A percentile compares a stretch with the other conserved stretches of the same genome.
Evolutionary conservation across 495 filamentous ascomycete genomes (phyloP).

Genomic region (Clohesyomyces aquaticus): DNA sequence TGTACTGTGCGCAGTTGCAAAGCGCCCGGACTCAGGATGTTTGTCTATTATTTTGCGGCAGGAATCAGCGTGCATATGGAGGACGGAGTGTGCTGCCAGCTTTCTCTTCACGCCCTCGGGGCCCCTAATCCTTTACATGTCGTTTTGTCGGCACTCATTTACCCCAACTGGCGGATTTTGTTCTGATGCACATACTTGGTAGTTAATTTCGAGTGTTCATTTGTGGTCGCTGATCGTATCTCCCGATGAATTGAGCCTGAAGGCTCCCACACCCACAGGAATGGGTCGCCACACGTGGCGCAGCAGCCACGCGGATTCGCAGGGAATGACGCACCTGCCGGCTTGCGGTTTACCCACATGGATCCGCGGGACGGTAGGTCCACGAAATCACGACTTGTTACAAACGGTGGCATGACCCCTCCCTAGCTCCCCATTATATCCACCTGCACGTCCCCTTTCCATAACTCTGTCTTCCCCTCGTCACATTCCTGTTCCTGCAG

Average conservation of each 20-base stretch:
- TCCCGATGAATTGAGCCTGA: too few relatives aligned
- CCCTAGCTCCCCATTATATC: too few relatives aligned
- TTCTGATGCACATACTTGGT: slow-evolving; percentile 37
- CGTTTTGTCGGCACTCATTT: slow-evolving; percentile 7
- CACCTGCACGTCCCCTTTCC: neutral
- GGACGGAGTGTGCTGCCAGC: neutral
- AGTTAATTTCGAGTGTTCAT: slow-evolving; percentile 17
- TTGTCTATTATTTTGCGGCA: slow-evolving; percentile 14
- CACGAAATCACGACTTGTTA: too few relatives aligned
- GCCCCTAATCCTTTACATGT: neutral
- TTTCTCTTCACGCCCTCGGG: neutral
- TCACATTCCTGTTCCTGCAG: neutral
- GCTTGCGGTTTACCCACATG: too few relatives aligned
- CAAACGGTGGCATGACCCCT: too few relatives aligned
- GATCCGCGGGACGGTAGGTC: too few relatives aligned
- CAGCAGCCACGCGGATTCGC: too few relatives aligned
- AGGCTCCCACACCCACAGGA: too few relatives aligned
- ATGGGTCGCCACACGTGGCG: too few relatives aligned
- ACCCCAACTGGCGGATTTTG: neutral
- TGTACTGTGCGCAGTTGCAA: slow-evolving; percentile 3
- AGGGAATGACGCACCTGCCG: too few relatives aligned
- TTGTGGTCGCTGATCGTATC: too few relatives aligned
- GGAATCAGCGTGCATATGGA: slow-evolving; percentile 13
- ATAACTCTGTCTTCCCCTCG: neutral
- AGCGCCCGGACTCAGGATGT: slow-evolving; percentile 13